A percentile compares a stretch with the other conserved stretches of the same genome.
Evolutionary conservation across 2,329 filamentous ascomycete genomes (phyloP).

Genomic region (Tothia fuscella): DNA sequence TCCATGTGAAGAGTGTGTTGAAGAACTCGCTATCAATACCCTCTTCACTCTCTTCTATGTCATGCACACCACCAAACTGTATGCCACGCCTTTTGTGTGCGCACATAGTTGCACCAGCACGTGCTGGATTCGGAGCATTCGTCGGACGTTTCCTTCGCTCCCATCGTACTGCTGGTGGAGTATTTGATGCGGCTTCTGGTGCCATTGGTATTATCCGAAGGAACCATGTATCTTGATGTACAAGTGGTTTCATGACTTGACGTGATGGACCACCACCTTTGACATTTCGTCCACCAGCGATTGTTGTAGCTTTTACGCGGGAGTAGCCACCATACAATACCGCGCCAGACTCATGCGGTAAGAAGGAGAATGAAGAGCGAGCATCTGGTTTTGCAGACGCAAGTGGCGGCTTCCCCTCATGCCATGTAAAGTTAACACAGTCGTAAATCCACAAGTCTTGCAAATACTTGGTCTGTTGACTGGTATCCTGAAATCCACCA

Average conservation of each 20-base stretch:
- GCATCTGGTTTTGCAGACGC: conserved; percentile 82
- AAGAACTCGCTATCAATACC: conserved; percentile 97
- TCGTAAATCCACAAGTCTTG: conserved; percentile 95
- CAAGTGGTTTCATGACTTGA: conserved; percentile 70
- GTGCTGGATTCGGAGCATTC: conserved; percentile 70
- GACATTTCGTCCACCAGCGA: conserved; percentile 42
- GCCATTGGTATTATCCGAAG: conserved; percentile 65
- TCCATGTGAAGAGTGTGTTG: conserved; percentile 84
- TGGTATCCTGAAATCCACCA: conserved; percentile 94
- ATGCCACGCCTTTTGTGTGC: conserved; percentile 90
- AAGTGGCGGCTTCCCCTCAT: conserved; percentile 59
- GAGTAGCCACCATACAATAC: conserved; percentile 92
- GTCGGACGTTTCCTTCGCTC: conserved; percentile 86
- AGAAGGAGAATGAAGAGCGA: conserved; percentile 79
- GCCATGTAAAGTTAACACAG: conserved; percentile 76
- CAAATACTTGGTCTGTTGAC: conserved; percentile 86
- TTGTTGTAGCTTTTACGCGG: conserved; percentile 60
- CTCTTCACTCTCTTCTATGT: conserved; percentile 83
- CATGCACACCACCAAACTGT: conserved; percentile 86
- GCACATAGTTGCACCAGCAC: conserved; percentile 86
- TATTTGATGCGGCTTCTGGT: conserved; percentile 51
- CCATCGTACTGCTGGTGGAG: conserved; percentile 70
- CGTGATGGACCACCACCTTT: conserved; percentile 49
- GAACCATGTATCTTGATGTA: conserved; percentile 94
- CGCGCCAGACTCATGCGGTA: conserved; percentile 82